Base-by-base conservation (phyloP, 2,329 filamentous ascomycete genomes). In the Decorospora gaudefroyi region DNA sequence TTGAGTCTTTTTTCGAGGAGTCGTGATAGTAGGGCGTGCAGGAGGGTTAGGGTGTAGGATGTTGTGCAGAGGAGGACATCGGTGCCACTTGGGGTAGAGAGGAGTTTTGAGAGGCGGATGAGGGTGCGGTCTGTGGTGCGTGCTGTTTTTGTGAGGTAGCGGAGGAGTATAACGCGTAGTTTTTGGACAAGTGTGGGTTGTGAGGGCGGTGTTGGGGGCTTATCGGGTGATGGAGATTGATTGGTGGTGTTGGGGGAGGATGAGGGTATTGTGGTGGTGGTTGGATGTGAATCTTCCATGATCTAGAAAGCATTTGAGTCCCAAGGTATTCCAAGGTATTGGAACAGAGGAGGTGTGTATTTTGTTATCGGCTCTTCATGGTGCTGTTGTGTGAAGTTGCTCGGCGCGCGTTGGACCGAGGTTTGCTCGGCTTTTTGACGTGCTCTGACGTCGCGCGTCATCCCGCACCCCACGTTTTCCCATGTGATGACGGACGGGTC, bases 61-160 rank as follows among this genome's bases (percentile, higher is more conserved):
- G 72, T 57, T 7, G 74, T 76, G 57, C 67, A 69, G 36, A 76
- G 70, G 37, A 70, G 60, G 18, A 64, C 60, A 51, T 76, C 72
- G 37, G 68, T 68, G 50, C 70, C 70, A 12, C 59, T 38, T 12
- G 73, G 67, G 15, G 68, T 72, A 31, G 70, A 72, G 40, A 77
- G 59, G 27, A 74, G 57, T 32, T 51, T 54, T 4, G 64, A 55
- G 29, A 73, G 61, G 50, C 64, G 69, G 38, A 61, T 37, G 21
- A 73, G 52, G 13, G 47, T 60, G 37, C 45, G 48, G 57, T 74
- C 71, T 27, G 65, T 59, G 8, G 51, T 46, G 42, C 30, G 49
- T 26, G 61, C 52, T 21, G 60, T 38, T 23, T 54, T 61, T 4
- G 41, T 19, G 23, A 63, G 33, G 28, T 46, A 41, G 30, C 54